These are phyloP conservation scores for Geotrichum klebahnii DNA, from an alignment of 1,139 yeast species.

Conservation along the genomic window DNA sequence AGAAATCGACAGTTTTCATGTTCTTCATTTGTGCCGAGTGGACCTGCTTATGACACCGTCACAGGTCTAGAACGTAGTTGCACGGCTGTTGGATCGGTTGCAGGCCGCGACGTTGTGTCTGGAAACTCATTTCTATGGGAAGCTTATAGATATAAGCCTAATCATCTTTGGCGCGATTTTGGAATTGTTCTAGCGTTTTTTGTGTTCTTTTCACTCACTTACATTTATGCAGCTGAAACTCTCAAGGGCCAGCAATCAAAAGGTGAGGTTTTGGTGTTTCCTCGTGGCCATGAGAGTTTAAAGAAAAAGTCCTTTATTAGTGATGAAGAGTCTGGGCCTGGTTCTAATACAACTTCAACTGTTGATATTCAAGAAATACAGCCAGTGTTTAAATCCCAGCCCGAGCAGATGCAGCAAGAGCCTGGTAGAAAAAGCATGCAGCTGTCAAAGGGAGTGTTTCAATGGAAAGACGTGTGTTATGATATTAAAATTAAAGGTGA, in stretches of 20 bases:
- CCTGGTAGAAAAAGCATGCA: too few species aligned
- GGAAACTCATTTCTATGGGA: conserved; percentile 44
- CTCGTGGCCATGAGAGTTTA: conserved; percentile 47
- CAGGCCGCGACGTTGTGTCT: conserved; percentile 42
- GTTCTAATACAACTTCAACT: conserved; percentile 44
- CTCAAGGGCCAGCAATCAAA: conserved; percentile 40
- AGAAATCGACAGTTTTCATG: conserved; percentile 44
- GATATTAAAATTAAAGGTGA: conserved; percentile 48
- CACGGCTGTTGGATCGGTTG: conserved; percentile 41
- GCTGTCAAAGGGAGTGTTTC: conserved; percentile 43
- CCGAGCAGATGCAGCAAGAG: too few species aligned
- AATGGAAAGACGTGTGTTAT: conserved; percentile 48
- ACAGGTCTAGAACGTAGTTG: conserved; percentile 43
- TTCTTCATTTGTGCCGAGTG: conserved; percentile 35
- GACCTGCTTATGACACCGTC: conserved; percentile 40
- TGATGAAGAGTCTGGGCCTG: conserved; percentile 40
- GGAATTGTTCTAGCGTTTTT: conserved; percentile 40
- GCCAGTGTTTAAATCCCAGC: too few species aligned
- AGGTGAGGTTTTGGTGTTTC: conserved; percentile 42
- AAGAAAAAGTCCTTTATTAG: too few species aligned
- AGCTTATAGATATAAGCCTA: conserved; percentile 39
- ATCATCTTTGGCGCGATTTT: conserved; percentile 41
- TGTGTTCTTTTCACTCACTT: conserved; percentile 37
- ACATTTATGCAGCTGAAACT: conserved; percentile 39
- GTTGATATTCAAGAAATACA: conserved; percentile 35